Evolutionary conservation across 2,329 filamentous ascomycete genomes (phyloP), one percentile per base, ranked within the genome.

Genomic region (Calonectria montana): DNA sequence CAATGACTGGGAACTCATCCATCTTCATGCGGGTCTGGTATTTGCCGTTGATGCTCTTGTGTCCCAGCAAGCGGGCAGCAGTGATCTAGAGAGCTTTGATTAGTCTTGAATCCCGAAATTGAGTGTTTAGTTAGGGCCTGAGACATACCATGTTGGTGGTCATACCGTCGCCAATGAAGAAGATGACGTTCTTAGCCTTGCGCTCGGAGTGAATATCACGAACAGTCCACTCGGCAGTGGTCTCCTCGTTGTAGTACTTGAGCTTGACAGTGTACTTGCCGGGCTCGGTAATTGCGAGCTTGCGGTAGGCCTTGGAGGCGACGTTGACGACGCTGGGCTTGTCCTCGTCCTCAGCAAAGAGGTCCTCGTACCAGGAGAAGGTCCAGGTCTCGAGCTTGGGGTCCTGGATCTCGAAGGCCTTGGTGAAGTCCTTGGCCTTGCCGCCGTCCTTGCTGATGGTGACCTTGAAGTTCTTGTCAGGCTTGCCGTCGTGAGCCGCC

Each of bases 281-380:
- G 0, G 94, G 93, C 85, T 95, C 92, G 80, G 94, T 92, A 29
- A 97, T 87, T 21, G 92, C 92, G 57, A 97, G 89, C 74, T 91
- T 90, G 73, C 94, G 90, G 86, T 95, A 97, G 35, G 91, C 91
- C 84, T 95, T 96, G 74, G 93, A 89, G 2, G 94, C 92, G 64
- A 97, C 94, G 73, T 95, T 94, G 83, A 97, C 94, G 23, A 95
- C 79, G 1, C 92, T 93, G 5, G 93, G 89, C 41, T 88, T 91
- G 23, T 90, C 84, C 4, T 91, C 91, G 77, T 96, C 94, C 79
- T 91, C 86, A 31, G 94, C 94, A 80, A 94, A 97, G 29, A 95
- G 89, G 78, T 97, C 93, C 86, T 96, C 94, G 80, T 90, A 96
- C 93, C 93, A 97, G n/a, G 88, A 88, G 81, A 97, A 97, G 75